These are phyloP conservation scores for Agrocybe praecox DNA, from an alignment of 768 basidiomycete species.

Conservation along the genomic window DNA sequence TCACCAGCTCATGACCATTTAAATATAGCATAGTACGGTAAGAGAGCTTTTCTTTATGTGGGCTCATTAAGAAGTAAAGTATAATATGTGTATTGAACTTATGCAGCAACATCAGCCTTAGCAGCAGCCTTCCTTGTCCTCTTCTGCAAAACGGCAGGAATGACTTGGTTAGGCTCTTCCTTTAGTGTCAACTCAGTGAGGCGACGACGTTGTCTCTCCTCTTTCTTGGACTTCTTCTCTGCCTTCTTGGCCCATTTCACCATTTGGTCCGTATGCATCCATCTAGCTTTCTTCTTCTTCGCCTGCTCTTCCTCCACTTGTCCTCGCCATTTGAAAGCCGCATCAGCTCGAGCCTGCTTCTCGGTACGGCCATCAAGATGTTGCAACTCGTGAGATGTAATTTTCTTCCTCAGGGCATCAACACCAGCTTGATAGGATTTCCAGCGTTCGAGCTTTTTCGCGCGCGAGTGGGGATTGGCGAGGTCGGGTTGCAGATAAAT, in stretches of 20 bases:
- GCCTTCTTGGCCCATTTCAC: constrained; percentile 58
- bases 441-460: constrained; percentile 82
- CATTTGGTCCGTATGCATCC: constrained; percentile 50
- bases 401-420: constrained; percentile 52
- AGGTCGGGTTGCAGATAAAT: constrained; percentile 68
- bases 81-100: neutral
- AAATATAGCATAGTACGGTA: no score
- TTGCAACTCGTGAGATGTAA: constrained; percentile 54
- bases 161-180: constrained; percentile 61
- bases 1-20: neutral
- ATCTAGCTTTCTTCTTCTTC: constrained; percentile 61
- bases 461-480: constrained; percentile 79
- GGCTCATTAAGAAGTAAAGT: neutral
- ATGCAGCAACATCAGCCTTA: neutral
- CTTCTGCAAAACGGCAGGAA: constrained; percentile 36
- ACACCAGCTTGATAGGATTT: constrained; percentile 53
- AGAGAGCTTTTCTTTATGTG: neutral
- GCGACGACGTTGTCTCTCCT: constrained; percentile 53
- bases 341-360: constrained; percentile 71
- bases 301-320: constrained; percentile 58
- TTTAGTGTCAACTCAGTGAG: constrained; percentile 55
- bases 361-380: constrained; percentile 61
- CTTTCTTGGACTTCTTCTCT: constrained; percentile 54
- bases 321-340: constrained; percentile 72
- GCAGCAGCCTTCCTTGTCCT: neutral